Evolutionary conservation across 2,329 filamentous ascomycete genomes (phyloP).

Genomic region (Epichloe baconii): DNA sequence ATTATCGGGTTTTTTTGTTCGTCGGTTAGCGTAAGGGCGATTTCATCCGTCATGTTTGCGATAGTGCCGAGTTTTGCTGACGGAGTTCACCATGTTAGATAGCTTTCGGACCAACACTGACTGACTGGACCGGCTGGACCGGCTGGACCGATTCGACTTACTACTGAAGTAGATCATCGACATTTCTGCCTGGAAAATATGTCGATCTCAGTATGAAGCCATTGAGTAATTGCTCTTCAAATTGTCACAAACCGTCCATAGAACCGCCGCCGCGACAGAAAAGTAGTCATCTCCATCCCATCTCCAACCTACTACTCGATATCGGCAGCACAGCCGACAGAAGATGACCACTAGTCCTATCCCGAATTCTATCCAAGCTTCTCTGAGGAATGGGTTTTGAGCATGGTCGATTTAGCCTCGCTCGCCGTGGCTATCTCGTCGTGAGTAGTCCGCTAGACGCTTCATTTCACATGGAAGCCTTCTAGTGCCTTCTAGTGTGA

Average conservation of each 20-base stretch:
- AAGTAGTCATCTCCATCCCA: constrained; percentile 4
- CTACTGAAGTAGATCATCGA: background rate
- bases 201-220: no score
- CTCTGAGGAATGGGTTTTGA: background rate
- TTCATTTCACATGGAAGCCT: no score
- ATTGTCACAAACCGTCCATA: constrained; percentile 1
- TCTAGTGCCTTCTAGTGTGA: no score
- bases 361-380: background rate
- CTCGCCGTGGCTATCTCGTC: background rate
- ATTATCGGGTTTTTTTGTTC: constrained; percentile 16
- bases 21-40: constrained; percentile 17
- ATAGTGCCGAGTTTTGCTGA: constrained; percentile 26
- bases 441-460: background rate
- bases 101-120: background rate
- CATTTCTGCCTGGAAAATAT: background rate
- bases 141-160: background rate
- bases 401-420: background rate
- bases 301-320: background rate
- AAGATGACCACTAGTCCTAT: background rate
- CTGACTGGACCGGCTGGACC: background rate
- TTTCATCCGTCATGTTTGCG: constrained; percentile 21
- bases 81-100: background rate
- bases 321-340: background rate
- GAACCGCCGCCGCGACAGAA: background rate
- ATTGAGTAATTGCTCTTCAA: background rate